Evolutionary conservation across 1,284 basidiomycete species (phyloP), one percentile per base, ranked within the genome.

Genomic region (Quambalaria eucalypti): DNA sequence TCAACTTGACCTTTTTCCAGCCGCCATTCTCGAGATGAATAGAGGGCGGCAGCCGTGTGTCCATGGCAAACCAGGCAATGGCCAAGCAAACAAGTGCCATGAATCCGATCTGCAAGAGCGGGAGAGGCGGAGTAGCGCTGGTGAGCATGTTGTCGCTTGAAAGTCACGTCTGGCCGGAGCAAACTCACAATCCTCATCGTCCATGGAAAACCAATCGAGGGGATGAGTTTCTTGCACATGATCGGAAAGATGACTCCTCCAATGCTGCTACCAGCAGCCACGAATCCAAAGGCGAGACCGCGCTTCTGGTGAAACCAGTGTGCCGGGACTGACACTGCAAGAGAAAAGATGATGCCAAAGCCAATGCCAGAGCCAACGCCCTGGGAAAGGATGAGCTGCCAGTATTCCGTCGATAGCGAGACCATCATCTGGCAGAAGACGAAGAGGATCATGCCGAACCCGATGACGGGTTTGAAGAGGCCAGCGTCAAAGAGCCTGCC

Each of bases 231-330:
- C 10, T 59, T 30, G 28, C 67, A 55, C 38, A 69, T 48, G 51
- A 72, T 68, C 12, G 69, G 66, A 31, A 67, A 69, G 50, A 69
- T 44, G 56, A 72, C 60, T 19, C 64, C 64, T 6, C 69, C 68
- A 4, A 62, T 59, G 1, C 59, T 60, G n/a, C 59, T 62, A 8
- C 69, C 68, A 1, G 58, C 59, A 2, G 69, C 64, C 14, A 59
- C 54, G 19, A 71, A 12, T 29, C 69, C 69, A 8, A 54, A 46
- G 4, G 42, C 42, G 7, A 26, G n/a, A 14, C 21, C 42, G 19
- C 42, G 19, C 42, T 26, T 21, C 42, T 12, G 21, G 14, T 12
- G 25, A 21, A 46, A 46, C 42, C 42, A 46, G n/a, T 46, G 42
- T 21, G 42, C 42, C 14, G 42, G 42, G 12, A 46, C 42, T 2